Percentiles rank a stretch among this genome's conserved stretches.
phyloP scores from a whole-genome alignment of 768 basidiomycete species.

The Tephrocybe sp. region DNA sequence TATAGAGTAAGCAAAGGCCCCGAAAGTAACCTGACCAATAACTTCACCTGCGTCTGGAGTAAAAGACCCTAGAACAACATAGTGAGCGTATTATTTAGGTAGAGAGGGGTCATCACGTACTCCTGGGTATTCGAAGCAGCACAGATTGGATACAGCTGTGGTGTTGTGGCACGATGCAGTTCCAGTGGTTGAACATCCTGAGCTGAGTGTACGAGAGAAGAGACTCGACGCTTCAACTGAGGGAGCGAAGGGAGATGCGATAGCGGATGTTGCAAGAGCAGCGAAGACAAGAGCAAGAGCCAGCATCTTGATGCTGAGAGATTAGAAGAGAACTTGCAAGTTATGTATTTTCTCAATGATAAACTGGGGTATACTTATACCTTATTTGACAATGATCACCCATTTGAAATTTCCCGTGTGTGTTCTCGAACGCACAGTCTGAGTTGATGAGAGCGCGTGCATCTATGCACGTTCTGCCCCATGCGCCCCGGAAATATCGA shows the following conservation, averaged over 20 bases:
- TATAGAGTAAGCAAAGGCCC: neutral
- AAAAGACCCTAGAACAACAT: conserved; percentile 51
- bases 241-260: conserved; percentile 6
- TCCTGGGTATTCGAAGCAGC: conserved; percentile 69
- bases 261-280: conserved; percentile 2
- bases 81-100: neutral
- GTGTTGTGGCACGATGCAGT: conserved; percentile 56
- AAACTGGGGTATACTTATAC: neutral
- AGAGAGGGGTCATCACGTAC: conserved; percentile 35
- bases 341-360: too few species aligned
- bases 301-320: neutral
- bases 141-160: conserved; percentile 42
- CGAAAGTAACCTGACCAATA: neutral
- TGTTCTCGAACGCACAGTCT: too few species aligned
- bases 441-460: conserved; percentile 7
- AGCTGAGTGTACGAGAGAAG: conserved; percentile 27
- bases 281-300: neutral
- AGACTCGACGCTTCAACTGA: conserved; percentile 8
- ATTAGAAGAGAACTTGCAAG: neutral
- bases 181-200: conserved; percentile 55
- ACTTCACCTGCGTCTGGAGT: conserved; percentile 48
- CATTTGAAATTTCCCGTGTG: neutral
- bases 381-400: neutral
- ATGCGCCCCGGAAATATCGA: neutral
- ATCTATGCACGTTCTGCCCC: conserved; percentile 3